phyloP scores from a whole-genome alignment of 2,329 filamentous ascomycete genomes.

The Chrysosphaeria jannelii region DNA sequence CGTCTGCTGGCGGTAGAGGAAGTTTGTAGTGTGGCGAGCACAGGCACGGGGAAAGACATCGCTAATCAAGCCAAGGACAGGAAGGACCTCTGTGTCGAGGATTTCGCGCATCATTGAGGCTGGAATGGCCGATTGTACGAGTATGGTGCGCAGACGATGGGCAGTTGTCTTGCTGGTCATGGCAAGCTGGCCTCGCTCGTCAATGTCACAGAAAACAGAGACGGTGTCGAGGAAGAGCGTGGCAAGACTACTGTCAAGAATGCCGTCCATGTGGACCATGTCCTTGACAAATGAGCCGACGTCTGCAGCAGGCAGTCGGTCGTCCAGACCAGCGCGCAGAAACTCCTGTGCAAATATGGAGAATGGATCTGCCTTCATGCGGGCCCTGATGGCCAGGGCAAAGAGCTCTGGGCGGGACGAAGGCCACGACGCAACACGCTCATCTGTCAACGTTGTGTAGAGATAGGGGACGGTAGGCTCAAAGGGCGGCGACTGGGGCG shows the following conservation, averaged over 20 bases:
- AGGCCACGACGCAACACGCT: constrained; percentile 36
- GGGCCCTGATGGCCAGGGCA: constrained; percentile 30
- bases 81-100: constrained; percentile 50
- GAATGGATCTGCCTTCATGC: constrained; percentile 36
- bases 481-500: constrained; percentile 2
- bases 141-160: constrained; percentile 14
- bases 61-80: constrained; percentile 50
- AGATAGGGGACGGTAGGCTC: constrained; percentile 17
- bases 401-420: constrained; percentile 37
- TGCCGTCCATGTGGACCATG: constrained; percentile 18
- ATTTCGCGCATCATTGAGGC: constrained; percentile 44
- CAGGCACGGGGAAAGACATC: constrained; percentile 60
- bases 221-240: constrained; percentile 60
- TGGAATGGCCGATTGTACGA: constrained; percentile 34
- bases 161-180: too few species aligned
- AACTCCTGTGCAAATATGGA: constrained; percentile 62
- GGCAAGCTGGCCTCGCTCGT: constrained; percentile 21
- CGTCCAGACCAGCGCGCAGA: constrained; percentile 42
- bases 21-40: constrained; percentile 72
- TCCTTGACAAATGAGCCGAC: constrained; percentile 45
- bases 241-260: constrained; percentile 9
- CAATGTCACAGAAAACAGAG: constrained; percentile 46
- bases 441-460: constrained; percentile 49
- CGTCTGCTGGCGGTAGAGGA: constrained; percentile 83
- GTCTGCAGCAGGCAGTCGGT: constrained; percentile 32